Base-by-base conservation (phyloP, 139 green algal genomes). In the Chlamydomonas schloesseri region DNA sequence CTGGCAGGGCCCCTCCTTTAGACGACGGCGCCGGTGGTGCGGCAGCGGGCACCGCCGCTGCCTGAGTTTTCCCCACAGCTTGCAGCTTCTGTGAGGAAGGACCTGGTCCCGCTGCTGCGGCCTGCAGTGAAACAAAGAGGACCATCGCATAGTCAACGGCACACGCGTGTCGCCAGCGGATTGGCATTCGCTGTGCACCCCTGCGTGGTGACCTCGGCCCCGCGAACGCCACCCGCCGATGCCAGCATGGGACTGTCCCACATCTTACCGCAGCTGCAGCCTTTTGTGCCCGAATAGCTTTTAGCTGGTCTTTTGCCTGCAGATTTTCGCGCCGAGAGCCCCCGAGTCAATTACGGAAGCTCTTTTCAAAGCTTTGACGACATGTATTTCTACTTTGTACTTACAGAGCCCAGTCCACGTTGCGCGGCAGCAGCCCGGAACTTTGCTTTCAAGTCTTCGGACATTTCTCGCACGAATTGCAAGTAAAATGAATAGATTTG, bases 381-480 rank as follows among this genome's bases (percentile, higher is more conserved):
- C n/a, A n/a, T n/a, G n/a, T n/a, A n/a, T n/a, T n/a, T n/a, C n/a
- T n/a, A 50, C 5, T 50, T 13, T 50, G 6, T 5, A 60, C 78
- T 74, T 26, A 84, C 78, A 18, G 78, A 75, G 18, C 20, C 29
- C 3, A 75, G 6, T 17, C 78, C 78, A 4, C 78, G 78, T 46
- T 84, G 78, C 5, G 78, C 64, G 2, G 78, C 78, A 68, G 78
- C 78, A 8, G 78, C 78, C 46, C 78, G 31, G n/a, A 84, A 84
- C 29, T 84, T 84, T 18, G 78, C 64, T 53, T 84, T 84, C 21
- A 84, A 28, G 64, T 84, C 78, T 65, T 84, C 78, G 37, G 78
- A 75, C 78, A 84, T 83, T 62, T 50, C 6, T 50, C 8, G 5
- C 42, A n/a, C n/a, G n/a, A n/a, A n/a, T n/a, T n/a, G n/a, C n/a